A percentile compares a stretch with the other conserved stretches of the same genome.
Conservation (phyloP, 2,329 filamentous ascomycete species). For the Alternaria infectoria region DNA sequence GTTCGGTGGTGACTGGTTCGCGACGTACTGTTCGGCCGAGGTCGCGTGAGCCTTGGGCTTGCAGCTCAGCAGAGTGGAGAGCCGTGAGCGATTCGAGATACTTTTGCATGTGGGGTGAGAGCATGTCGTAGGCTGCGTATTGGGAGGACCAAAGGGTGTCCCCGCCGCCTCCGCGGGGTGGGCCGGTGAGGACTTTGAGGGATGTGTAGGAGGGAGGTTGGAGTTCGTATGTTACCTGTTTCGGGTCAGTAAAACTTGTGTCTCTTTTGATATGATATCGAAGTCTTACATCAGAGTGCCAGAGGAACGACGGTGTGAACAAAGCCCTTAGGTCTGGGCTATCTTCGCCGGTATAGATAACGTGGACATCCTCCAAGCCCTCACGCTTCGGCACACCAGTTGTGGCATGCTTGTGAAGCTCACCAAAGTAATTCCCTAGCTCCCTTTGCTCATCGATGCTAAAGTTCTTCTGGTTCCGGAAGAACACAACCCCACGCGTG, state of each 20-base stretch:
- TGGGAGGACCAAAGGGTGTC: constrained; percentile 65
- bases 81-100: constrained; percentile 65
- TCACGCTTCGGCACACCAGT: constrained; percentile 57
- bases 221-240: constrained; percentile 62
- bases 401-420: constrained; percentile 62
- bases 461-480: constrained; percentile 62
- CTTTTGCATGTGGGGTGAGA: constrained; percentile 63
- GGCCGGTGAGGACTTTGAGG: constrained; percentile 61
- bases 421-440: constrained; percentile 61
- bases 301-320: constrained; percentile 62
- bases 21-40: constrained; percentile 60
- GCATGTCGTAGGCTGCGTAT: constrained; percentile 64
- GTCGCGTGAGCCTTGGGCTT: constrained; percentile 58
- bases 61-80: constrained; percentile 61
- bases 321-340: constrained; percentile 60
- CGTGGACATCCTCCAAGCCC: constrained; percentile 63
- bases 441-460: constrained; percentile 60
- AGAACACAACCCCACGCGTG: constrained; percentile 64
- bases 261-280: background rate
- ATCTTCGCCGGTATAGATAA: constrained; percentile 61
- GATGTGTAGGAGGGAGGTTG: constrained; percentile 65
- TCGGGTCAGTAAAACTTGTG: constrained; percentile 12
- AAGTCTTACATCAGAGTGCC: constrained; percentile 60
- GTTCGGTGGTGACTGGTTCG: constrained; percentile 60
- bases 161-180: constrained; percentile 61